Base-by-base conservation (phyloP, 1,139 yeast genomes). In the Pichia sp. region DNA sequence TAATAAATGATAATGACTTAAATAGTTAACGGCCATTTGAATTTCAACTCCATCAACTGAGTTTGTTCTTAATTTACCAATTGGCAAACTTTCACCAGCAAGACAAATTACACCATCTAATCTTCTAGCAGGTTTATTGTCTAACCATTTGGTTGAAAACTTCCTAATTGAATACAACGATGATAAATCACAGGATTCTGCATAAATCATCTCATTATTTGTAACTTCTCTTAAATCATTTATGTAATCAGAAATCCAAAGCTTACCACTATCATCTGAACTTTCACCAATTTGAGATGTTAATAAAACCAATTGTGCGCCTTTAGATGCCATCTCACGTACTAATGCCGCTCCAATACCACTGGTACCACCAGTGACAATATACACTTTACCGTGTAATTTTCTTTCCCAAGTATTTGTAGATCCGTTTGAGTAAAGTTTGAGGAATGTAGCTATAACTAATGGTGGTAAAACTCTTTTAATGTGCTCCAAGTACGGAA, bases 141-240 rank as follows among this genome's bases (percentile, higher is more conserved):
- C 96, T 55, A 93, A 74, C 98, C 98, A 93, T 58, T 77, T 83
- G 1, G 99, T 91, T 33, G 96, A 97, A 72, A 93, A 93, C 66
- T 83, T 82, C 60, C 99, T 76, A n/a, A 93, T 76, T 8, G 91
- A 82, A 65, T 84, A 74, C 56, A 93, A 72, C 52, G 88, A 83
- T 29, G 81, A 75, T 55, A 93, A 73, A 67, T 95, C 95, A 67
- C 96, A 89, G 59, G 83, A 80, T 64, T 93, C 99, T 14, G 95
- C 95, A 66, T 88, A 91, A 42, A 93, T 80, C 75, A 91, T 67
- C 52, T 78, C 77, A 69, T 91, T 93, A 47, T 75, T 75, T 31
- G 93, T 83, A 31, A 68, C 70, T 22, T 80, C 84, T 54, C 99
- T 74, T 54, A 93, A 69, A 62, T 87, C 95, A 44, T 86, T 83